Base-by-base conservation (phyloP, 129 eudicot species). In the Deinandra increscens region DNA sequence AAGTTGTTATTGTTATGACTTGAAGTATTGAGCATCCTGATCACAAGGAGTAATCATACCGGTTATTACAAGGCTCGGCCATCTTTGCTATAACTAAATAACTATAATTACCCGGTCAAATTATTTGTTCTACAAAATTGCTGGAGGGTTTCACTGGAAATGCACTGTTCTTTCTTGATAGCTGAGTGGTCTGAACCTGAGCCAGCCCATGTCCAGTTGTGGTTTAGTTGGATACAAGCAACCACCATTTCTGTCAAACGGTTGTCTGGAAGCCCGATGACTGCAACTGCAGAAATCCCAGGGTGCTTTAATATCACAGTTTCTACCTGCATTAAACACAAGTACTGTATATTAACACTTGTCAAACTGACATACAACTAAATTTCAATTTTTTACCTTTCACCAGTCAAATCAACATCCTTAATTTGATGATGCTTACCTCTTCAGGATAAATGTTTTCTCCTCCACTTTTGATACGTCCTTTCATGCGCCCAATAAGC, bases 391-490 rank as follows among this genome's bases (percentile, higher is more conserved):
- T 45, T 29, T 26, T 26, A 31, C 1, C 0, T 1, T 66, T 22
- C 15, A 66, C 13, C 12, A 43, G 3, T 67, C 42, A 67, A 33
- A 46, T 7, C 26, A 46, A 18, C 73, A 9, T 6, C 17, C 38
- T 14, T 65, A 20, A 10, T 43, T 20, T 65, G 26, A 37, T 38
- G 18, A 12, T 13, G 18, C 31, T 56, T 75, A 85, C 99, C 96
- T 94, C 97, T 83, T 85, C 97, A 41, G 99, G 99, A 68, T 87
- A 94, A 14, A 94, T 80, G 71, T 87, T 94, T 70, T 89, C 97
- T 0, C 99, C 99, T 23, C 97, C 99, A 64, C 96, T 94, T 71
- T 94, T 94, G 66, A 94, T 94, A 50, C 94, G 81, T 54, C 89
- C 97, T 79, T 87, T 94, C 43, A 70, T 41, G 12, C 99, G 96